Evolutionary conservation across 306 rosid species (phyloP).

Genomic region (Sphenostylis stenocarpa): DNA sequence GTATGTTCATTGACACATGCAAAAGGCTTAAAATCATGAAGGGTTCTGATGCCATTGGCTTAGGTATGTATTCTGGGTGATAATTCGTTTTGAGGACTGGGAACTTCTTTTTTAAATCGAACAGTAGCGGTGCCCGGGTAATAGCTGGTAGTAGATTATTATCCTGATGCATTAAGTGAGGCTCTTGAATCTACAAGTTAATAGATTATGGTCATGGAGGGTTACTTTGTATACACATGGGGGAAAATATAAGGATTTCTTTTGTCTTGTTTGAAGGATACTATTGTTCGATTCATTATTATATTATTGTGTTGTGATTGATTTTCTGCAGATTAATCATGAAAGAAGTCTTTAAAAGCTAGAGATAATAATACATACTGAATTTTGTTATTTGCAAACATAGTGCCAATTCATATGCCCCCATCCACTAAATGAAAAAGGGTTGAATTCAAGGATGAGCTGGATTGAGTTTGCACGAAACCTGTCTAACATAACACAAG

Average conservation of each 20-base stretch:
- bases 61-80: slow-evolving; percentile 47
- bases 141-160: neutral
- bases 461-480: slow-evolving; percentile 5
- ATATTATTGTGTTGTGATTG: slow-evolving; percentile 1
- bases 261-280: neutral
- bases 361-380: neutral
- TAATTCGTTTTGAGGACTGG: slow-evolving; percentile 8
- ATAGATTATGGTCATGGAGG: neutral
- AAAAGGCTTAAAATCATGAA: slow-evolving; percentile 52
- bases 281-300: slow-evolving; percentile 9
- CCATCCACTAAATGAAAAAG: neutral
- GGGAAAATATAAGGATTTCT: neutral
- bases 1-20: slow-evolving; percentile 54
- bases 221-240: neutral
- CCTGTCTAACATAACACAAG: neutral
- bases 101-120: neutral
- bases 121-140: neutral
- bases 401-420: neutral
- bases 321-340: neutral
- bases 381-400: neutral
- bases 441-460: neutral
- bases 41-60: slow-evolving; percentile 54
- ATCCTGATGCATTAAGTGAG: slow-evolving; percentile 5
- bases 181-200: neutral
- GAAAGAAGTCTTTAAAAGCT: neutral